phyloP scores from a whole-genome alignment of 257 asterid genomes.

The Penstemon newberryi region DNA sequence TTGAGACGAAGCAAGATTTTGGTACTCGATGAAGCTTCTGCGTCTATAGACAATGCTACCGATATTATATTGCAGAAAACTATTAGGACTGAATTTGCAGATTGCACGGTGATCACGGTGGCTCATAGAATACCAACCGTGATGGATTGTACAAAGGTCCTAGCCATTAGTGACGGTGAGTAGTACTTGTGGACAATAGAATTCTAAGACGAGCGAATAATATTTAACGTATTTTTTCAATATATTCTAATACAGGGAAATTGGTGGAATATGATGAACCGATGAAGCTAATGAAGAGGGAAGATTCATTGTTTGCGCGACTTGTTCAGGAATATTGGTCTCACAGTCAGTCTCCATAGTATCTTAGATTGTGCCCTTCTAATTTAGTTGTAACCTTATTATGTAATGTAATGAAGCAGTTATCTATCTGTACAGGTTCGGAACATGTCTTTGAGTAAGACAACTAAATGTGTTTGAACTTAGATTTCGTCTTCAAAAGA shows the following conservation, averaged over 20 bases:
- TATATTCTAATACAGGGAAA: slow-evolving; percentile 42
- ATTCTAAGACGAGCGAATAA: too few species aligned
- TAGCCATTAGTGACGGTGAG: slow-evolving; percentile 87
- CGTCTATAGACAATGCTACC: slow-evolving; percentile 85
- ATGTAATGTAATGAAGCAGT: neutral
- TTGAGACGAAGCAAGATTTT: slow-evolving; percentile 78
- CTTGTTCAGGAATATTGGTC: slow-evolving; percentile 98
- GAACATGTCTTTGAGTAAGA: too few species aligned
- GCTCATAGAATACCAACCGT: slow-evolving; percentile 96
- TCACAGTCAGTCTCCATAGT: slow-evolving; percentile 33
- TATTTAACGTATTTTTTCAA: too few species aligned
- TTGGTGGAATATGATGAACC: slow-evolving; percentile 87
- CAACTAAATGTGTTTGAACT: too few species aligned
- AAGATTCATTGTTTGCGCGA: slow-evolving; percentile 68
- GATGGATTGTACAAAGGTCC: slow-evolving; percentile 93
- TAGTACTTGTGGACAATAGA: neutral
- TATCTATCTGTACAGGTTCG: too few species aligned
- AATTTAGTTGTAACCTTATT: neutral
- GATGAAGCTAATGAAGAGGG: slow-evolving; percentile 65
- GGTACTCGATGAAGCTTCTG: slow-evolving; percentile 94
- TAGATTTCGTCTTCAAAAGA: too few species aligned
- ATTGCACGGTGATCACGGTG: slow-evolving; percentile 85
- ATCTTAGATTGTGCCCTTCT: too few species aligned
- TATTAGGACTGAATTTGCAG: slow-evolving; percentile 72
- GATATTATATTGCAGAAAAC: slow-evolving; percentile 87